These are phyloP conservation scores for Tetradesmus lagerheimii DNA, from an alignment of 139 green algal genomes.

Conservation along the genomic window DNA sequence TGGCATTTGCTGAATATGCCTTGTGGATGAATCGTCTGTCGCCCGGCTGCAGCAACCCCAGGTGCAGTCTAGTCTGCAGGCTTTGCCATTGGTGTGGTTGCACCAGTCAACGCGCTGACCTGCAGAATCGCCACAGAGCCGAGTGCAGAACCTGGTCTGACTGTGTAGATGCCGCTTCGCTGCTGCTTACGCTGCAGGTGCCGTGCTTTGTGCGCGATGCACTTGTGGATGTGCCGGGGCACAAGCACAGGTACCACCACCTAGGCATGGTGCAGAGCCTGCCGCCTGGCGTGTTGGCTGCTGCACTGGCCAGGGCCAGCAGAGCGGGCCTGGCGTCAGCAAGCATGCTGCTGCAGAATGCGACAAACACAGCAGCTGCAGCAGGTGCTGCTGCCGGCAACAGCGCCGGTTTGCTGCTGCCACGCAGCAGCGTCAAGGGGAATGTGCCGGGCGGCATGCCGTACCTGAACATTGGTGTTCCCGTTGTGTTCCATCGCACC, in stretches of 20 bases:
- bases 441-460: neutral
- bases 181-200: conserved; percentile 12
- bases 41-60: too few relatives aligned
- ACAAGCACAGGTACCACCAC: conserved; percentile 29
- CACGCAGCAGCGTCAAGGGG: too few relatives aligned
- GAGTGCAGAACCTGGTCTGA: too few relatives aligned
- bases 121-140: too few relatives aligned
- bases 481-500: conserved; percentile 27
- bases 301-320: neutral
- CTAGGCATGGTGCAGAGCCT: conserved; percentile 29
- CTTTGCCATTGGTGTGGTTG: too few relatives aligned
- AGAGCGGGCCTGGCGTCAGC: neutral
- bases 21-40: too few relatives aligned
- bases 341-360: neutral
- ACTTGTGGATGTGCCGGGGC: neutral
- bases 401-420: too few relatives aligned
- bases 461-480: neutral
- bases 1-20: too few relatives aligned
- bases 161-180: too few relatives aligned
- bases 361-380: neutral
- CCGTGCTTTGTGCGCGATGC: conserved; percentile 13
- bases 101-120: too few relatives aligned
- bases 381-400: neutral
- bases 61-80: too few relatives aligned
- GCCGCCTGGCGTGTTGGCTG: neutral